Base-by-base conservation (phyloP, 495 filamentous ascomycete genomes). In the Podospora pseudopauciseta region DNA sequence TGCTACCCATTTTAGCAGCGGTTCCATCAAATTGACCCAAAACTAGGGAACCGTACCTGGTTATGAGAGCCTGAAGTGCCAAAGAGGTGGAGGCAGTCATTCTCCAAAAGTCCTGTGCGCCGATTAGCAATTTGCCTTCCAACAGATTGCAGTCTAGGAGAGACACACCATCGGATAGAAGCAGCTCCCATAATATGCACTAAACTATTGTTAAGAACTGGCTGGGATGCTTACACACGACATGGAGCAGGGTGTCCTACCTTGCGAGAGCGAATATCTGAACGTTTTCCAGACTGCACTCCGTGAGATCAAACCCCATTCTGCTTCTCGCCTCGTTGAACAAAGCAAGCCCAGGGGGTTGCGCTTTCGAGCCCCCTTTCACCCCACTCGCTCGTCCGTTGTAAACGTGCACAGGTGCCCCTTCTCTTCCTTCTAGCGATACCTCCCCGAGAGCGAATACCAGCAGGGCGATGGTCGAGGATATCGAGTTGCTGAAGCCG, bases 291-390 rank as follows among this genome's bases (percentile, higher is more conserved):
- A 89, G 76, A 67, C 80, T 83, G 71, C 80, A 86, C 55, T 86
- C 80, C 1, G 82, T 84, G 39, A 84, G 66, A 39, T 84, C 77
- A 72, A 87, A 89, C 6, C 86, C 86, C 71, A 88, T 82, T 28
- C 86, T 78, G 66, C 80, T 82, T 53, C 86, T 79, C 2, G 85
- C 86, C 74, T 88, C 86, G 68, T 87, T 88, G 72, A 88, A 89
- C 26, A 87, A 75, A 2, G 78, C 77, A 5, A 89, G 71, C 4
- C 86, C 86, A 0, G 86, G 86, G n/a, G 86, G 86, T 16, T 73
- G 72, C 13, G 80, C 76, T 4, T 68, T 63, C 7, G 81, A 74
- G 2, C 85, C 85, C 15, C 86, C 86, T 59, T 82, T 82, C 9
- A 88, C 72, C 4, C 86, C 86, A 68, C 84, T 87, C 5, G 78